Percentiles rank a stretch among this genome's conserved stretches.
Evolutionary conservation across 2,329 filamentous ascomycete genomes (phyloP).

Genomic region (Colletotrichum lindemuthianum): DNA sequence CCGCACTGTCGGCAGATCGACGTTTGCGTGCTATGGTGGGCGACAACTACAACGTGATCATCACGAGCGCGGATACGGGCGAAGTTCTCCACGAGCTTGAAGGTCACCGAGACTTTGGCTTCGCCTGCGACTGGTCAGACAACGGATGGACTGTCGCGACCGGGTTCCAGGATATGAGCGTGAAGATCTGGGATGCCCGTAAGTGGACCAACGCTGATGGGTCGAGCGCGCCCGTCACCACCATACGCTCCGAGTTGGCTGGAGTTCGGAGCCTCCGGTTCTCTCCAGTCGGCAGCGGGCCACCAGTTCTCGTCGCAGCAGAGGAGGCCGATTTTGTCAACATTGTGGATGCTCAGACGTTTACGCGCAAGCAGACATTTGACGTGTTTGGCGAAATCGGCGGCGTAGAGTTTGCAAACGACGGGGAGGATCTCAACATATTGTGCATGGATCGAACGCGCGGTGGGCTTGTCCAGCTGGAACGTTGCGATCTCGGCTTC

Average conservation of each 20-base stretch:
- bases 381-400: conserved; percentile 81
- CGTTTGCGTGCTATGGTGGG: conserved; percentile 79
- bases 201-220: conserved; percentile 69
- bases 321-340: conserved; percentile 81
- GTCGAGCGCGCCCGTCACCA: conserved; percentile 57
- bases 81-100: conserved; percentile 65
- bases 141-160: conserved; percentile 82
- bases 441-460: conserved; percentile 73
- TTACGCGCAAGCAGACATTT: conserved; percentile 72
- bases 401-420: conserved; percentile 73
- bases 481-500: conserved; percentile 54
- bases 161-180: conserved; percentile 77
- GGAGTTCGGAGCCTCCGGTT: conserved; percentile 76
- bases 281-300: conserved; percentile 75
- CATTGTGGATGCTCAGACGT: conserved; percentile 75
- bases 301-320: conserved; percentile 73
- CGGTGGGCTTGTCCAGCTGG: conserved; percentile 74
- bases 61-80: conserved; percentile 76
- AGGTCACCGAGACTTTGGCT: conserved; percentile 77
- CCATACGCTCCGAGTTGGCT: conserved; percentile 72
- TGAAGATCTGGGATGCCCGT: conserved; percentile 81
- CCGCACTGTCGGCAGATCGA: conserved; percentile 76
- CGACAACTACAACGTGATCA: conserved; percentile 71
- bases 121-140: conserved; percentile 82
- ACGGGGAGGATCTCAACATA: conserved; percentile 74